Conservation (phyloP, 352 stramenopile species). For the Discostella stelligera region DNA sequence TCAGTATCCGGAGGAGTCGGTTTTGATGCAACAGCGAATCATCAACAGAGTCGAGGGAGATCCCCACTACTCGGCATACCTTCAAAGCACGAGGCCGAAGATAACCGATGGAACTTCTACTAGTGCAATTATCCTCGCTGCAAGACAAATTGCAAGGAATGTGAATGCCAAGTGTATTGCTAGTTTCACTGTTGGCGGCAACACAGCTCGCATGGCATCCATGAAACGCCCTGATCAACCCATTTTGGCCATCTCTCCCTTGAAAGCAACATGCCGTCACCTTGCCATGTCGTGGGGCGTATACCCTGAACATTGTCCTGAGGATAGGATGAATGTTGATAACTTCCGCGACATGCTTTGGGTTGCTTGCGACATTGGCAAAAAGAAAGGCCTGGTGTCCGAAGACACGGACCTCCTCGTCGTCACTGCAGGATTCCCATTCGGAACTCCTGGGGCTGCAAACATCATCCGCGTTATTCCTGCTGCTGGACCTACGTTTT, state of each 20-base stretch:
- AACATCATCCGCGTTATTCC: conserved; percentile 81
- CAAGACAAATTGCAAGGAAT: conserved; percentile 74
- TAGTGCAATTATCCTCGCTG: conserved; percentile 84
- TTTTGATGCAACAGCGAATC: conserved; percentile 86
- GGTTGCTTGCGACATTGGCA: conserved; percentile 67
- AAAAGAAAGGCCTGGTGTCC: conserved; percentile 81
- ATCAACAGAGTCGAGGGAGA: conserved; percentile 85
- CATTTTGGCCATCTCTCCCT: conserved; percentile 82
- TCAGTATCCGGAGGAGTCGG: conserved; percentile 73
- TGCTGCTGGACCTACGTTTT: conserved; percentile 66
- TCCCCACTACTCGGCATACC: conserved; percentile 67
- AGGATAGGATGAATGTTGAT: conserved; percentile 45
- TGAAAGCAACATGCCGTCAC: conserved; percentile 77
- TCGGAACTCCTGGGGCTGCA: conserved; percentile 81
- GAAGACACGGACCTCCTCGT: conserved; percentile 83
- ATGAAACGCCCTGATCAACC: conserved; percentile 71
- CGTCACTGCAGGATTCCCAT: conserved; percentile 84
- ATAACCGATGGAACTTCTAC: conserved; percentile 61
- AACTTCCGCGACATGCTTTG: conserved; percentile 64
- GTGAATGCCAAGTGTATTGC: conserved; percentile 83
- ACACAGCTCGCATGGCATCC: conserved; percentile 75
- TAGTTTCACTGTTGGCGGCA: conserved; percentile 81
- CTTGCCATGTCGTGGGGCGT: conserved; percentile 84
- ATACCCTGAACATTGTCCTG: conserved; percentile 69
- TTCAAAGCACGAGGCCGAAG: conserved; percentile 44